These are phyloP conservation scores for Komagataella phaffii DNA, from an alignment of 805 yeast species.

Conservation along the genomic window DNA sequence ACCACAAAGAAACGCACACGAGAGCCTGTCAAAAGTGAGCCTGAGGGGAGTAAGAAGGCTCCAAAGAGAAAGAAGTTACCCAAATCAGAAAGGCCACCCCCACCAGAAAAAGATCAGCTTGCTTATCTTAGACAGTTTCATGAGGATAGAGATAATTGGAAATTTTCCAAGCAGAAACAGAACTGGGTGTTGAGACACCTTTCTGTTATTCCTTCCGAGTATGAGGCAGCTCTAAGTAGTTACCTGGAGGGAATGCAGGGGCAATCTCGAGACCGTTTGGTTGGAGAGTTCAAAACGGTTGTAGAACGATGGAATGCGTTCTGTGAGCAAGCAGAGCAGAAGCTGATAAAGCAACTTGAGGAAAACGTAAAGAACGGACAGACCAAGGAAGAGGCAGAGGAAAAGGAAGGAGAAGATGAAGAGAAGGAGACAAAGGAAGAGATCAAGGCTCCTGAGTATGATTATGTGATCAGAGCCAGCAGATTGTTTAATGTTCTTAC, in stretches of 20 bases:
- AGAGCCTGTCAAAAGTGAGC: conserved; percentile 21
- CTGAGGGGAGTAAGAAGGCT: conserved; percentile 36
- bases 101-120: conserved; percentile 69
- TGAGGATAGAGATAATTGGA: conserved; percentile 53
- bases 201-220: conserved; percentile 33
- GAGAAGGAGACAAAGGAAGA: conserved; percentile 5
- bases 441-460: conserved; percentile 17
- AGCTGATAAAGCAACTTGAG: conserved; percentile 22
- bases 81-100: conserved; percentile 51
- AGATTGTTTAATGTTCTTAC: conserved; percentile 19
- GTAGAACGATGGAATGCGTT: conserved; percentile 43
- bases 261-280: conserved; percentile 46
- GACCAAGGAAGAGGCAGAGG: conserved; percentile 9
- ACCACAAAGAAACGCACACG: conserved; percentile 29
- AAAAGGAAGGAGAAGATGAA: conserved; percentile 3
- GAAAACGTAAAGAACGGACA: conserved; percentile 6
- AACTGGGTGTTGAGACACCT: conserved; percentile 70
- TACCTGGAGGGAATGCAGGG: conserved; percentile 60
- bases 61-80: conserved; percentile 63
- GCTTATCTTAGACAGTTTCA: conserved; percentile 46
- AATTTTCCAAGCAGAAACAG: conserved; percentile 77
- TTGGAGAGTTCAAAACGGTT: conserved; percentile 31
- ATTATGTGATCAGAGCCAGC: conserved; percentile 28
- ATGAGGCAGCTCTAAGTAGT: conserved; percentile 31
- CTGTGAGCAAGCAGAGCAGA: conserved; percentile 26